Conservation (phyloP, 129 eudicot genomes). For the Escallonia rubra region DNA sequence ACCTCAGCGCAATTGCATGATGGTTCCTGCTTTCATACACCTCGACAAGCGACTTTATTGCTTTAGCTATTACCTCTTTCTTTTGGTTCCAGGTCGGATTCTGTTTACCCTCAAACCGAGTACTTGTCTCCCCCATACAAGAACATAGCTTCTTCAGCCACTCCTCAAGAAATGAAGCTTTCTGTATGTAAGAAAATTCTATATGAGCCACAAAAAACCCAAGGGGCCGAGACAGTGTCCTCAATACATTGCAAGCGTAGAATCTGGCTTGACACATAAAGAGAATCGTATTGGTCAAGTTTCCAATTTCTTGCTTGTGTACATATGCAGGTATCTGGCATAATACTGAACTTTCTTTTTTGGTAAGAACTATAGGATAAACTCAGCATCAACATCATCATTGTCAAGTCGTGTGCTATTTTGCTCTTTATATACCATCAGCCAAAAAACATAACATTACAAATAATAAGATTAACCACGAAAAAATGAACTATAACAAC, state of each 20-base stretch:
- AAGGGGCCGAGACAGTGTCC: too few species aligned
- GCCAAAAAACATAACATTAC: too few species aligned
- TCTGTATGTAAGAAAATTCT: slow-evolving; percentile 30
- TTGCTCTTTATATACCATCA: not conserved
- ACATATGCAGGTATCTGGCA: too few species aligned
- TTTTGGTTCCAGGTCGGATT: slow-evolving; percentile 42
- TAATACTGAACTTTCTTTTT: too few species aligned
- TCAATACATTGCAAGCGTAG: not conserved
- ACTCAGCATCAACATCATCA: too few species aligned
- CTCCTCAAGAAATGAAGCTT: slow-evolving; percentile 68
- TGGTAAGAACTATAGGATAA: too few species aligned
- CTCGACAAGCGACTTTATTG: slow-evolving; percentile 53
- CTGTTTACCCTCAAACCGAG: slow-evolving; percentile 32
- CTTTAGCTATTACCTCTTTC: slow-evolving; percentile 49
- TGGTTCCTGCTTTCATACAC: slow-evolving; percentile 50
- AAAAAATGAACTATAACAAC: too few species aligned
- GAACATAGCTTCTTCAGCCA: slow-evolving; percentile 56
- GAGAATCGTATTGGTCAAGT: too few species aligned
- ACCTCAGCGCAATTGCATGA: slow-evolving; percentile 41
- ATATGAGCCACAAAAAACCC: slow-evolving; percentile 9
- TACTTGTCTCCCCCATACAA: slow-evolving; percentile 42
- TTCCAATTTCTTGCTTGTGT: too few species aligned
- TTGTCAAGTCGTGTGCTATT: too few species aligned
- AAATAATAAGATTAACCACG: too few species aligned
- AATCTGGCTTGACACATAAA: not conserved